Evolutionary conservation across 2,329 filamentous ascomycete species (phyloP), one percentile per base, ranked within the genome.

Genomic region (Leptographium lundbergii): DNA sequence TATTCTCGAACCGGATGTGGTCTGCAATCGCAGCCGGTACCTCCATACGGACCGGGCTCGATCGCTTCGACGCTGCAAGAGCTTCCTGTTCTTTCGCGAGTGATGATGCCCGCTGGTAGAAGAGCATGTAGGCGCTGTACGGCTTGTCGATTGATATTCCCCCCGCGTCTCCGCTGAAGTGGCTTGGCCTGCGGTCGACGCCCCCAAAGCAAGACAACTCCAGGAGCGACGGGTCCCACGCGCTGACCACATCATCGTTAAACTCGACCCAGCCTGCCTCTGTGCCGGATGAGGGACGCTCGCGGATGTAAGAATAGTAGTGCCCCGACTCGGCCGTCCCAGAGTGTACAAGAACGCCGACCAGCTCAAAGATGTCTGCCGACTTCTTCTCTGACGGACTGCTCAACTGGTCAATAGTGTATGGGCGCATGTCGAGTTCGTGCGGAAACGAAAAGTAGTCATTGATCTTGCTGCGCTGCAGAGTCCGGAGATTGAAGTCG

Each of bases 91-190:
- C 79, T 19, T 71, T 70, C 22, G 77, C 74, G 59, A 91, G 77
- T 5, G 82, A 81, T 0, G 85, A 85, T 4, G 85, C 81, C 55
- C 94, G 84, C 70, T 96, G 88, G 70, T 99, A 99, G 71, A 99
- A 97, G 10, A 99, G 79, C 89, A 99, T 97, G 71, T 99, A 99
- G 14, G 92, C 94, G 69, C 90, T 97, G 76, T 86, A 86, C 5
- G 81, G 80, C 71, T 91, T 92, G 66, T 85, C 81, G 63, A 79
- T 83, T 0, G 75, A 64, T 22, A 76, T 69, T 61, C 74, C 73
- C 65, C 74, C 71, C 61, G 80, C 74, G 65, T 75, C 72, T 56
- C 66, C 67, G 61, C 80, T 73, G 66, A 76, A 74, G 62, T 78
- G 66, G 61, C 73, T 63, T 22, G 59, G 24, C 10, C 79, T 74